Base-by-base conservation (phyloP, 1,284 basidiomycete species). In the Trichosporon sp. region DNA sequence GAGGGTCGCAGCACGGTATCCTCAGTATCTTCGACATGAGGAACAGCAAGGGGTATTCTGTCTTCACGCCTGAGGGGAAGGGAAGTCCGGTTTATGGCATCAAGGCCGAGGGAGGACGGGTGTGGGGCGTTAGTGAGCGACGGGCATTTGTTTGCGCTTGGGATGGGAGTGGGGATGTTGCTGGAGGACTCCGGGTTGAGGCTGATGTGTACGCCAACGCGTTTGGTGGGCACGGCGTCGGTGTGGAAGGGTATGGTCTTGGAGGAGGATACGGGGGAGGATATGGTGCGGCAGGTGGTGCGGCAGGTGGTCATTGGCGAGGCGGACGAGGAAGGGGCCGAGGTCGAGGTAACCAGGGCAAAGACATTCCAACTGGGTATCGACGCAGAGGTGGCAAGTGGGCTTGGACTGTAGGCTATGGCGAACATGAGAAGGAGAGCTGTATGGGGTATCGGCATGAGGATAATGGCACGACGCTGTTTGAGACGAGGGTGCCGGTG, bases 61-160 rank as follows among this genome's bases (percentile, higher is more conserved):
- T 74, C 54, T 81, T 80, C 61, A 72, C 78, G 19, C 79, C 80
- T 0, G 72, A 73, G 8, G 73, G 77, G 5, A 75, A 77, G 49
- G 75, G 78, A 3, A 74, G 71, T 3, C 81, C 81, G 0, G 77
- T 81, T 1, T 82, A 82, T 61, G 66, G 69, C 3, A 56, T 82
- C 4, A 64, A 67, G 44, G 74, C 71, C 1, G 80, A 81, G 36
- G 75, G 75, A 19, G 75, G 74, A 13, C 70, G 76, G n/a, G 59
- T 81, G 16, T 82, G 76, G 76, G 81, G 76, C 14, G 80, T 79
- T 0, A 79, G 75, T 23, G 77, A 80, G 59, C 65, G 62, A 14
- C 62, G 78, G 16, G 74, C 72, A 13, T 80, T 81, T 60, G 74
- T 78, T 10, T 59, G 80, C 9, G 73, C 78, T 1, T 80, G 78